Evolutionary conservation across 1,284 basidiomycete species (phyloP), one percentile per base, ranked within the genome.

Genomic region (Cutaneotrichosporon curvatum): DNA sequence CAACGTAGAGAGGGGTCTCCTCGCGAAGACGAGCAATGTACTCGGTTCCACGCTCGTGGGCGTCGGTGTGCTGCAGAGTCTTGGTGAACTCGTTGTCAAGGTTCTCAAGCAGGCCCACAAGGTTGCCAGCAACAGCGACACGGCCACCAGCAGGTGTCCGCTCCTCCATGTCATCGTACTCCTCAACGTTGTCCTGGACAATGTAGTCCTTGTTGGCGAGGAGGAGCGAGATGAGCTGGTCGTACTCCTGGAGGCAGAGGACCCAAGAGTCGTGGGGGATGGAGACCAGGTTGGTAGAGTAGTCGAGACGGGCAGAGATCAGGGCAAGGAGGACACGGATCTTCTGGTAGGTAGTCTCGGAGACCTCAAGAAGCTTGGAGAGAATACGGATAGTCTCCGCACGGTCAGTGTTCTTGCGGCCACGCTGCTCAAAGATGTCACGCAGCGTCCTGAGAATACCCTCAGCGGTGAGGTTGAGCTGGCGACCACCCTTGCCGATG

Each of bases 11-110:
- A 30, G 84, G 82, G 64, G 92, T 88, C 75, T 98, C 95, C 70
- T 97, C 91, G 73, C 90, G 87, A 48, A 96, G 75, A 44, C 91
- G 80, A 65, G 96, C 94, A 45, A 99, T 87, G 69, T 99, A 99
- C 72, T 99, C 95, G 41, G 88, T 88, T 4, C 95, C 90, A 45
- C 59, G 66, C 56, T 70, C 68, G 70, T 98, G 95, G 14, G 95
- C 94, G 67, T 99, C 95, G 58, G 96, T 92, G 70, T 97, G 90
- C 78, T 98, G 95, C 43, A 99, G 74, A 63, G 89, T 94, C 72
- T 88, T 89, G 43, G 90, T 97, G 73, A 99, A 98, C 74, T 99
- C 95, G 63, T 98, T 95, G 70, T 98, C 95, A 43, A 99, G 75
- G 49, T 94, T 84, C 72, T 99, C 95, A 41, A 99, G 80, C 62